A percentile compares a stretch with the other conserved stretches of the same genome.
Evolutionary conservation across 768 basidiomycete species (phyloP).

Genomic region (Psilocybe tampanensis): DNA sequence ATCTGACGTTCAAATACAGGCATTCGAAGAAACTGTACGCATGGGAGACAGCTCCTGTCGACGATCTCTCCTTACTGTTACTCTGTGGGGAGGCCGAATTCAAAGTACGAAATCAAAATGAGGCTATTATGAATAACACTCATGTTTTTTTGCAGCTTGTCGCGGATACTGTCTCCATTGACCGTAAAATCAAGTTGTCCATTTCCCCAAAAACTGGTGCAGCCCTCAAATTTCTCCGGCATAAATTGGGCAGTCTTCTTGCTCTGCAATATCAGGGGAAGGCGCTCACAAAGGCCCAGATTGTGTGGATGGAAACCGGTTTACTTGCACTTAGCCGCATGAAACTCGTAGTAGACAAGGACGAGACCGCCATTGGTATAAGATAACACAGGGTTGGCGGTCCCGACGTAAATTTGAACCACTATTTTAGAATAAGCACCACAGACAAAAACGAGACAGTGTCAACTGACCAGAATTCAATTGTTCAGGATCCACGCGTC

Average conservation of each 20-base stretch:
- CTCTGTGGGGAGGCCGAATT: constrained; percentile 91
- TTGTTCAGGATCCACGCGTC: neutral
- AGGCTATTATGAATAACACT: no score
- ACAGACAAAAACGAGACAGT: neutral
- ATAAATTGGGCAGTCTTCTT: constrained; percentile 58
- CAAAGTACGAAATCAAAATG: constrained; percentile 55
- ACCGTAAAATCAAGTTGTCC: constrained; percentile 82
- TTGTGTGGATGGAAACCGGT: constrained; percentile 74
- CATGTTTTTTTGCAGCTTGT: constrained; percentile 50
- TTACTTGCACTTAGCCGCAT: constrained; percentile 60
- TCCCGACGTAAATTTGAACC: neutral
- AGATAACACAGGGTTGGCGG: neutral
- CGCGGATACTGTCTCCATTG: constrained; percentile 72
- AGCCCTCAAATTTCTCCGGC: constrained; percentile 80
- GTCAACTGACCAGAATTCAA: neutral
- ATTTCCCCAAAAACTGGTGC: constrained; percentile 70
- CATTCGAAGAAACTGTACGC: constrained; percentile 92
- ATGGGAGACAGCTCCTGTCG: constrained; percentile 92
- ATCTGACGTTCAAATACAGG: constrained; percentile 44
- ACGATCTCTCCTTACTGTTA: constrained; percentile 79
- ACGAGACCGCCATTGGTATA: constrained; percentile 16
- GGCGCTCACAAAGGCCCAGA: constrained; percentile 57
- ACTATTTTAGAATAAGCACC: neutral
- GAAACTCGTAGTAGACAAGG: constrained; percentile 37
- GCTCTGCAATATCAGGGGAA: constrained; percentile 70